These are phyloP conservation scores for Taphrina confusa DNA, from an alignment of 1,139 yeast species.

Conservation along the genomic window DNA sequence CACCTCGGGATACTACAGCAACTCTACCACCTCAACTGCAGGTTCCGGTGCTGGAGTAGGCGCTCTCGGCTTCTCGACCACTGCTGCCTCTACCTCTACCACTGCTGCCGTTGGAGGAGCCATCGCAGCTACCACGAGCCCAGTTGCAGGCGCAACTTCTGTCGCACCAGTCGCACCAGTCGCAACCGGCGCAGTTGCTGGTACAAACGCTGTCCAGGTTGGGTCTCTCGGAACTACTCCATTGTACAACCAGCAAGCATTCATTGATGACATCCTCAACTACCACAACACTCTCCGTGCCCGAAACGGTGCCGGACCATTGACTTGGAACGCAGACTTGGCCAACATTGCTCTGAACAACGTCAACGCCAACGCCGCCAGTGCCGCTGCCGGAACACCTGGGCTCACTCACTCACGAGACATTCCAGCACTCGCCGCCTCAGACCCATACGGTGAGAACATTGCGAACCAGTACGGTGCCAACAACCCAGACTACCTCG, in stretches of 20 bases:
- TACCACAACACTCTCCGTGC: constrained; percentile 73
- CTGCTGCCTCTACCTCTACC: constrained; percentile 19
- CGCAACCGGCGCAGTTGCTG: constrained; percentile 28
- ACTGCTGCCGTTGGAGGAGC: constrained; percentile 36
- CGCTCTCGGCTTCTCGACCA: background rate
- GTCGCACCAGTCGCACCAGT: constrained; percentile 13
- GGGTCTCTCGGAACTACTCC: constrained; percentile 41
- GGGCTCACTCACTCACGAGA: constrained; percentile 59
- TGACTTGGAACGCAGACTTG: constrained; percentile 65
- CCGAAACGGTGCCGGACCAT: constrained; percentile 58
- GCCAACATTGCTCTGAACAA: constrained; percentile 51
- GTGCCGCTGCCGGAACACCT: constrained; percentile 66
- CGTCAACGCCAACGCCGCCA: constrained; percentile 65
- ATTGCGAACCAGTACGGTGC: constrained; percentile 55
- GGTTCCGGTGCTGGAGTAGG: constrained; percentile 5
- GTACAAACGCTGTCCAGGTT: constrained; percentile 27
- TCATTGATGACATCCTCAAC: constrained; percentile 46
- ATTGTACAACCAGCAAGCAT: constrained; percentile 33
- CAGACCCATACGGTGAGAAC: constrained; percentile 67
- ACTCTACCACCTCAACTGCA: constrained; percentile 35
- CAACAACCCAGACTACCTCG: constrained; percentile 54
- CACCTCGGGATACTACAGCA: background rate
- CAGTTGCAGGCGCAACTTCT: constrained; percentile 32
- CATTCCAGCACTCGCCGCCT: constrained; percentile 49
- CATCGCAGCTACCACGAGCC: constrained; percentile 37